Conservation (phyloP, 306 rosid species). For the Quercus berberidifolia region DNA sequence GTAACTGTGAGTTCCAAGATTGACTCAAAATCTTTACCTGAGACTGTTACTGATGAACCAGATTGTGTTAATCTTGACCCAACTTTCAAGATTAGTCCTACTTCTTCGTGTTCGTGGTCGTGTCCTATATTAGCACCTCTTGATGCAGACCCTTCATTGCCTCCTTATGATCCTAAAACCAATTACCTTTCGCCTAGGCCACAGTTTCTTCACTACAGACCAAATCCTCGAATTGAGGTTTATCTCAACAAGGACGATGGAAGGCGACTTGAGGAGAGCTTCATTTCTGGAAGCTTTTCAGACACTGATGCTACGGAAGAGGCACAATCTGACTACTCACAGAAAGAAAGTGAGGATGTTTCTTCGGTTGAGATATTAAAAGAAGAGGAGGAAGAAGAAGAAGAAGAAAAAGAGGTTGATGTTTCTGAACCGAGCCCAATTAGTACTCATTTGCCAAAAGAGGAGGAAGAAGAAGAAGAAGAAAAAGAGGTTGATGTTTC, state of each 20-base stretch:
- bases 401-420: neutral
- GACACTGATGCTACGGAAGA: constrained; percentile 61
- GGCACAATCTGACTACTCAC: constrained; percentile 43
- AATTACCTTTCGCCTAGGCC: constrained; percentile 87
- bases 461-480: constrained; percentile 22
- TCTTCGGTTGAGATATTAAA: constrained; percentile 36
- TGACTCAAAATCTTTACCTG: constrained; percentile 9
- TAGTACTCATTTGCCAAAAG: constrained; percentile 9
- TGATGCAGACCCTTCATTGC: constrained; percentile 57
- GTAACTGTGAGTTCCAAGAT: constrained; percentile 14
- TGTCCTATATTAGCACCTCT: constrained; percentile 39
- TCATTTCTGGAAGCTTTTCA: constrained; percentile 45
- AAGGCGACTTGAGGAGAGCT: constrained; percentile 41
- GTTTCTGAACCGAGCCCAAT: constrained; percentile 31
- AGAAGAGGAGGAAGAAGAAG: constrained; percentile 19
- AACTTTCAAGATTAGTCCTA: constrained; percentile 68
- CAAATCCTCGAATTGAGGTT: constrained; percentile 49
- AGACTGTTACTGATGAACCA: constrained; percentile 28
- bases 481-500: constrained; percentile 17
- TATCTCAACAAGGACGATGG: constrained; percentile 32
- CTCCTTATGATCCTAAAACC: constrained; percentile 78
- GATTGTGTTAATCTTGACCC: constrained; percentile 68
- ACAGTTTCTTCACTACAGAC: constrained; percentile 76
- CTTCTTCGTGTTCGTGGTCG: constrained; percentile 32
- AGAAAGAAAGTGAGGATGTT: constrained; percentile 50